phyloP scores from a whole-genome alignment of 805 yeast species.

The Candida michaelii region DNA sequence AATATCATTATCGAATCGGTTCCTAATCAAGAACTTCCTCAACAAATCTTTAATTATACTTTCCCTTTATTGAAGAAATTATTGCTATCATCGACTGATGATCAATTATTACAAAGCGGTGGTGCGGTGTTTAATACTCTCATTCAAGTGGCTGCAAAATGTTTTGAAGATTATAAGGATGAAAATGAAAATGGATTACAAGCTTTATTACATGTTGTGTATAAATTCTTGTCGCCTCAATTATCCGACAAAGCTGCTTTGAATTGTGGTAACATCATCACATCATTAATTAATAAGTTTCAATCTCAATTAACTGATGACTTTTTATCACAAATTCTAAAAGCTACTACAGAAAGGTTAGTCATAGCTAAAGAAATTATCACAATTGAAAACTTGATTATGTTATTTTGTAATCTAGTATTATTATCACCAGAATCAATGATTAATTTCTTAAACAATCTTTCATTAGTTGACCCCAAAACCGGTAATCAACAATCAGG shows the following conservation, averaged over 20 bases:
- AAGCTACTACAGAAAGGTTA: constrained; percentile 71
- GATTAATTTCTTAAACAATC: constrained; percentile 54
- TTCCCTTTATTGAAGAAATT: constrained; percentile 46
- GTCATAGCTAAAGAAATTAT: constrained; percentile 64
- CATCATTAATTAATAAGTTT: constrained; percentile 56
- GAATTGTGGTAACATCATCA: constrained; percentile 68
- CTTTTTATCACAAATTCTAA: constrained; percentile 57
- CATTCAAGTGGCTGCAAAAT: constrained; percentile 40
- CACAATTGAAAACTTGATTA: constrained; percentile 73
- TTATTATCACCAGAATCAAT: constrained; percentile 61
- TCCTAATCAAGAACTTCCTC: constrained; percentile 26
- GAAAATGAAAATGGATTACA: constrained; percentile 48
- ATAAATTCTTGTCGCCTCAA: constrained; percentile 68
- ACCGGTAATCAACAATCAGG: constrained; percentile 34
- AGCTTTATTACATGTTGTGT: constrained; percentile 59
- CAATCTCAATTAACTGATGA: constrained; percentile 36
- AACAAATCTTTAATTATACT: constrained; percentile 39
- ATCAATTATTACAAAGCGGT: constrained; percentile 72
- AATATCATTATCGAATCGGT: constrained; percentile 48
- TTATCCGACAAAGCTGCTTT: constrained; percentile 80
- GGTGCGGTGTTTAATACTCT: constrained; percentile 71
- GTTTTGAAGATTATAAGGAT: constrained; percentile 32
- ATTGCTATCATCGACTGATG: constrained; percentile 56
- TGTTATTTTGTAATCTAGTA: constrained; percentile 74
- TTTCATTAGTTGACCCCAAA: constrained; percentile 26